These are phyloP conservation scores for Eucalyptus coolabah DNA, from an alignment of 345 rosid species.

Conservation along the genomic window DNA sequence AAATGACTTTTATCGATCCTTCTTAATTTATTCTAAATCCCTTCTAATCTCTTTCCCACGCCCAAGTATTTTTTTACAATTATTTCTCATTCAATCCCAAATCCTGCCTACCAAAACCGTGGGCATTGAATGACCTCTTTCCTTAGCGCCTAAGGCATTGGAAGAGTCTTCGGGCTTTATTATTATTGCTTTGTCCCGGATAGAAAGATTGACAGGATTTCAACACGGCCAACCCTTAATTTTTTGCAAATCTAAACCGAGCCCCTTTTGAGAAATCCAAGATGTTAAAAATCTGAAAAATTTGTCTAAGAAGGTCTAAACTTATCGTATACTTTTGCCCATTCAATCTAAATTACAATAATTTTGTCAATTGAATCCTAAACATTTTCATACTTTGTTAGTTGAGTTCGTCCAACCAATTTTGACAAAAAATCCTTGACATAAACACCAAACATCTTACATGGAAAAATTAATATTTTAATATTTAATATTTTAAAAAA, in stretches of 20 bases:
- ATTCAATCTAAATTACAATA: accelerated
- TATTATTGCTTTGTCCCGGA: not conserved
- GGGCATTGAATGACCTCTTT: not conserved
- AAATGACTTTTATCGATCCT: not conserved
- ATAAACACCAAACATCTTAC: accelerated
- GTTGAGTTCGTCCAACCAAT: accelerated
- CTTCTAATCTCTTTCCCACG: not conserved
- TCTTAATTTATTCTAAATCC: not conserved
- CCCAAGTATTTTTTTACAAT: not conserved
- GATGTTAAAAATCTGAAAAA: not conserved
- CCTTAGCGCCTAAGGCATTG: not conserved
- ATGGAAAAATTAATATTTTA: too few relatives aligned
- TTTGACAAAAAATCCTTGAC: accelerated
- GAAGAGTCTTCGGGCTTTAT: not conserved
- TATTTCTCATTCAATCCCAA: not conserved
- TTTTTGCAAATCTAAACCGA: not conserved
- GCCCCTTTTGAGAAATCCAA: not conserved
- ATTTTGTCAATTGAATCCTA: accelerated
- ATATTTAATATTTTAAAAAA: too few relatives aligned
- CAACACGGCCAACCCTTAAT: not conserved
- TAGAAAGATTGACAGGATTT: not conserved
- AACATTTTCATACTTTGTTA: not conserved
- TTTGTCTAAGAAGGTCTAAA: too few relatives aligned
- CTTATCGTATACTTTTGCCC: too few relatives aligned
- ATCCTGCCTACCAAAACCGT: not conserved